A percentile compares a stretch with the other conserved stretches of the same genome.
Conservation (phyloP, 2,329 filamentous ascomycete genomes). For the Purpureocillium lavendulum region DNA sequence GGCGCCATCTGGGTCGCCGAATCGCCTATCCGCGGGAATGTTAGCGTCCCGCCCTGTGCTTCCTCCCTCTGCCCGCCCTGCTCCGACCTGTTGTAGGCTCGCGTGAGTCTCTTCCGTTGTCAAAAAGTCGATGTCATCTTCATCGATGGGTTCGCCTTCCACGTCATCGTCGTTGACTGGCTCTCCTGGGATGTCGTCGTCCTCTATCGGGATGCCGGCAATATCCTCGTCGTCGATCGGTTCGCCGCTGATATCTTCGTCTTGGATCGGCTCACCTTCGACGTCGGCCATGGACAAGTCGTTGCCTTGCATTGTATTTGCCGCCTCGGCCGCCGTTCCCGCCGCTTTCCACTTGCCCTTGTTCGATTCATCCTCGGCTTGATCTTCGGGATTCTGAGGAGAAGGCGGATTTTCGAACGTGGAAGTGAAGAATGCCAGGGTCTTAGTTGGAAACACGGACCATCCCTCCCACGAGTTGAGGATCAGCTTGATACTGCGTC, state of each 20-base stretch:
- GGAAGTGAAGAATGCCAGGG: slow-evolving; percentile 61
- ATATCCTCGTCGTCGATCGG: slow-evolving; percentile 39
- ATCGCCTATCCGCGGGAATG: too few relatives aligned
- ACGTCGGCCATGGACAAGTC: slow-evolving; percentile 39
- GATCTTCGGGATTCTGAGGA: slow-evolving; percentile 20
- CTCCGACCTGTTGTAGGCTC: slow-evolving; percentile 4
- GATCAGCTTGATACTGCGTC: slow-evolving; percentile 62
- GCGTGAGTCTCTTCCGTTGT: too few relatives aligned
- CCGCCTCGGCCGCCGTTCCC: slow-evolving; percentile 30
- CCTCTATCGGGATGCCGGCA: slow-evolving; percentile 32
- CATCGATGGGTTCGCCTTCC: slow-evolving; percentile 23
- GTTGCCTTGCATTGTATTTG: slow-evolving; percentile 35
- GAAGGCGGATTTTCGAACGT: slow-evolving; percentile 64
- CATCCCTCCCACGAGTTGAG: slow-evolving; percentile 64
- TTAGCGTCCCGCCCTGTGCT: too few relatives aligned
- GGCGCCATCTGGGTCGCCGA: background rate
- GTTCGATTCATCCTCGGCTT: slow-evolving; percentile 18
- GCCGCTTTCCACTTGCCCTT: slow-evolving; percentile 42
- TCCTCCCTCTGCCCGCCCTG: background rate
- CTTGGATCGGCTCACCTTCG: slow-evolving; percentile 35
- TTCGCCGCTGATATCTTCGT: slow-evolving; percentile 31
- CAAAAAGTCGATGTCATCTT: slow-evolving; percentile 3
- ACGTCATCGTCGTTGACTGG: slow-evolving; percentile 32
- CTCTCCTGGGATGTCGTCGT: slow-evolving; percentile 29
- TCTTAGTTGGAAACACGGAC: slow-evolving; percentile 66